Base-by-base conservation (phyloP, 1,284 basidiomycete genomes). In the Mrakiaceae sp. region DNA sequence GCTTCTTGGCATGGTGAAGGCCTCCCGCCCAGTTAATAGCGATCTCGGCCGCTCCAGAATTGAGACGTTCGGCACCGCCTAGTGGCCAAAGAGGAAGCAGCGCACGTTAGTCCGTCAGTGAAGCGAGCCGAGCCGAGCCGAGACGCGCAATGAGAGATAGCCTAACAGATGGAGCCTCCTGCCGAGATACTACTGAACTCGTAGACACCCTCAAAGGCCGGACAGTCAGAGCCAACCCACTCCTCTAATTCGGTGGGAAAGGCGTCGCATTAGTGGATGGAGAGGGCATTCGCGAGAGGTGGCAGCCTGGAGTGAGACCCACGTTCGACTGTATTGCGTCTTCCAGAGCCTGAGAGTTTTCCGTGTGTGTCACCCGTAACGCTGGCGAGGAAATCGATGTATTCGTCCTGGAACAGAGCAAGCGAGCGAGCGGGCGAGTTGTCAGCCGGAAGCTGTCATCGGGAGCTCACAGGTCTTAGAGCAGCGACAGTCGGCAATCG, bases 1-100 rank as follows among this genome's bases (percentile, higher is more conserved):
- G 83, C 77, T 97, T 98, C 78, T 98, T 98, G 43, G 95, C 96
- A 75, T 98, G 95, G 78, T 98, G 95, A 9, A 98, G 81, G 0
- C 95, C 95, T 6, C 95, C 95, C 0, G 93, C 91, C 95, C 95
- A 98, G 77, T 98, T 98, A 71, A 98, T 91, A 0, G 87, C 88
- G 64, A 97, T 90, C 75, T 98, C 94, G 4, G 91, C 81, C 2
- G 87, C 81, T 1, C 93, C 93, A 11, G 83, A 83, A 65, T 89
- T 84, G 64, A 98, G 80, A 39, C 87, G 81, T 67, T 88, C 83
- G 0, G 95, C 92, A 4, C 89, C 94, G 68, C 83, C 90, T 88
- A 60, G 46, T 2, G 44, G 42, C 27, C 27, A 27, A 27, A 27
- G 27, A 27, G 27, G 27, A 27, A 27, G 27, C 27, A 27, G 27